Evolutionary conservation across 805 yeast genomes (phyloP), one percentile per base, ranked within the genome.

Genomic region (Allodekkera sacchari): DNA sequence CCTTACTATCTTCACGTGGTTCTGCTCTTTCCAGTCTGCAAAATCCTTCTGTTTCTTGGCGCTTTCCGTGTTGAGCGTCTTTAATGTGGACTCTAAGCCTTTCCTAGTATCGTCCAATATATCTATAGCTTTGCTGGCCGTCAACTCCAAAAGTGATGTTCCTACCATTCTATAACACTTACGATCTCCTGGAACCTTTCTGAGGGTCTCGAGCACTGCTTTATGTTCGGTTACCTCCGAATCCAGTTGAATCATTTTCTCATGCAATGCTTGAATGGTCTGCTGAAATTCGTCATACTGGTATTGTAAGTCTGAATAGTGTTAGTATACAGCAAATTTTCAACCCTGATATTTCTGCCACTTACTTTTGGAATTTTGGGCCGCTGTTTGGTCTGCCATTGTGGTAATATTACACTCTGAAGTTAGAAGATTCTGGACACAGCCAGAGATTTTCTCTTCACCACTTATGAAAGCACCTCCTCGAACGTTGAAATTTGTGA

Each of bases 91-190:
- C 12, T 52, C 42, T 41, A 71, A 57, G 32, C 79, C 80, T 7
- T 55, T 53, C 15, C 64, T 47, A 43, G 82, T 85, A 17, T 71
- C 63, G 31, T 68, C 64, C 33, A 85, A 57, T 8, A 77, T 64
- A 9, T 77, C 78, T 4, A 68, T 57, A 4, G 88, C 92, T 25
- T 83, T 85, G n/a, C 68, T 77, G 4, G 85, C 92, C 4, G 77
- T 68, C 42, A 83, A 78, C 49, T 87, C 94, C 12, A 88, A 82
- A 20, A 89, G 65, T 4, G 88, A 95, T 7, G 95, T 94, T 17
- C 96, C 96, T 20, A 89, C 71, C 96, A 92, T 85, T 47, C 94
- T 75, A 59, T 76, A 87, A 49, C 96, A 85, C 50, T 78, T 77
- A 38, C 98, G 72, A 27, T 68, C 74, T 2, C 44, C 39, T 16